Conservation (phyloP, 345 rosid genomes). For the Laguncularia racemosa region DNA sequence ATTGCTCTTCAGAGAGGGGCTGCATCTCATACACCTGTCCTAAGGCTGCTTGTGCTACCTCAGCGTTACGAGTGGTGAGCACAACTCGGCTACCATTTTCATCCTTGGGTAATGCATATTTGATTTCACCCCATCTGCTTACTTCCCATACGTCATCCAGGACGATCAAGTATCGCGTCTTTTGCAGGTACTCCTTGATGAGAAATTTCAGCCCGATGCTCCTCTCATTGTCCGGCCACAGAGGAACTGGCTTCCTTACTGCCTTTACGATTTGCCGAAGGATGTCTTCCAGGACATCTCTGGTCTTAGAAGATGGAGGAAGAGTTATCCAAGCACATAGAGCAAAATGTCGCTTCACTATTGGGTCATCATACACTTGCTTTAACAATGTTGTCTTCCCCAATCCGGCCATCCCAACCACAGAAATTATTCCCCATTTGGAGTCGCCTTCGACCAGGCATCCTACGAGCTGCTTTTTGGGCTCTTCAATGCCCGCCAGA, state of each 20-base stretch:
- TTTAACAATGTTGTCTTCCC: slow-evolving; percentile 19
- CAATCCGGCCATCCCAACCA: slow-evolving; percentile 17
- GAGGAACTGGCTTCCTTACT: slow-evolving; percentile 2
- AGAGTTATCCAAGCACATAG: slow-evolving; percentile 14
- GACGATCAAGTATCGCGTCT: slow-evolving; percentile 13
- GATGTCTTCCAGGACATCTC: slow-evolving; percentile 11
- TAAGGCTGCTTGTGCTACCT: too few species aligned
- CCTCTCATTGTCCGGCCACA: neutral
- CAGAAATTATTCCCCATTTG: slow-evolving; percentile 12
- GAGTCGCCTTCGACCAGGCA: slow-evolving; percentile 6
- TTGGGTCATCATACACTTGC: slow-evolving; percentile 11
- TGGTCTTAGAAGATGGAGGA: slow-evolving; percentile 5
- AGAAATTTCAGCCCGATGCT: neutral
- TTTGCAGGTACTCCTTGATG: neutral
- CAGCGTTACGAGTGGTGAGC: slow-evolving; percentile 17
- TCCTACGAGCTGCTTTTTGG: slow-evolving; percentile 7
- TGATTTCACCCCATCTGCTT: slow-evolving; percentile 13
- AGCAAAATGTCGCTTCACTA: slow-evolving; percentile 15
- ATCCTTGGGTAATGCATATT: slow-evolving; percentile 10
- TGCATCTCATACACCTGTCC: slow-evolving; percentile 7
- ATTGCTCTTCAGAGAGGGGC: slow-evolving; percentile 9
- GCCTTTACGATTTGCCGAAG: slow-evolving; percentile 2
- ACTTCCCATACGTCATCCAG: slow-evolving; percentile 17
- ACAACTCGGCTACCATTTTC: slow-evolving; percentile 14
- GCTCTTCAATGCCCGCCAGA: slow-evolving; percentile 19